Evolutionary conservation across 176 grass and related monocot genomes (phyloP).

Genomic region (Oryza meridionalis): DNA sequence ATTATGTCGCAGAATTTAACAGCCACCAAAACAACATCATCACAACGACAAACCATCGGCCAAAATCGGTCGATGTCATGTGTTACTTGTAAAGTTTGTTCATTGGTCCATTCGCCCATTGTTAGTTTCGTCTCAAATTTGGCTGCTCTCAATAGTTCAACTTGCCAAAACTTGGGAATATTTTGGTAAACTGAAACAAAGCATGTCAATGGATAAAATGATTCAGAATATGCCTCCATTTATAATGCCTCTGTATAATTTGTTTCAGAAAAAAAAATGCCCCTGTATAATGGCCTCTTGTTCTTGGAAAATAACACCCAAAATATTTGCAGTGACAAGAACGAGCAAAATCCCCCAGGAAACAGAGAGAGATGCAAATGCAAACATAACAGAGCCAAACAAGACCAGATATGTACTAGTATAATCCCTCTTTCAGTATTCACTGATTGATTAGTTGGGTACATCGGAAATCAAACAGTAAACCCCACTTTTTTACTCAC

Average conservation of each 20-base stretch:
- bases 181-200: not conserved
- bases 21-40: not conserved
- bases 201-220: not conserved
- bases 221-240: not conserved
- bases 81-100: not conserved
- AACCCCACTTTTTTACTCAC: not conserved
- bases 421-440: not conserved
- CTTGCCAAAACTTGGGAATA: not conserved
- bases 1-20: not conserved
- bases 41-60: not conserved
- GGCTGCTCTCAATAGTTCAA: not conserved
- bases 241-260: not conserved
- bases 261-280: too few relatives aligned
- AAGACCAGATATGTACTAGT: not conserved
- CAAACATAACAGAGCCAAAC: not conserved
- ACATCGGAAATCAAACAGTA: not conserved
- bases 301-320: not conserved
- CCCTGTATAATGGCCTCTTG: not conserved
- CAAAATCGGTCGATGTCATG: not conserved
- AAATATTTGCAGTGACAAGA: not conserved
- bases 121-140: not conserved
- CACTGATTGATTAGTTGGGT: slow-evolving; percentile 6
- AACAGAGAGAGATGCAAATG: not conserved
- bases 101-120: not conserved
- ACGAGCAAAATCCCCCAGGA: not conserved